Conservation (phyloP, 768 basidiomycete species). For the Pleurotus salmoneostramineus region DNA sequence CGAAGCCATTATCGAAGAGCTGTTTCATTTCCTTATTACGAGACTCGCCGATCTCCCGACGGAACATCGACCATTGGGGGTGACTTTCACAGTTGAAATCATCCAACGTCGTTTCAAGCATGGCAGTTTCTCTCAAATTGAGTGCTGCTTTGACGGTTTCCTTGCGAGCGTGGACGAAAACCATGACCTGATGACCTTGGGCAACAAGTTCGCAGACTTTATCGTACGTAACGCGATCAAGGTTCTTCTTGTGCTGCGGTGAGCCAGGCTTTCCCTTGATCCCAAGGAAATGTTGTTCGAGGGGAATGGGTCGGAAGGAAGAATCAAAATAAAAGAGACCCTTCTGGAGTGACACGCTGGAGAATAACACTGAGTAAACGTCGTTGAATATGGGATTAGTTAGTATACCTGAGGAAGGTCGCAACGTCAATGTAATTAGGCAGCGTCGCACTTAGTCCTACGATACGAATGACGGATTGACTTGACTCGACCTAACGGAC, state of each 20-base stretch:
- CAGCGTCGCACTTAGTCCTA: constrained; percentile 93
- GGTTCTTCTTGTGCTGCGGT: constrained; percentile 67
- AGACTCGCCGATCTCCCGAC: constrained; percentile 73
- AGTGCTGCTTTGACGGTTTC: constrained; percentile 94
- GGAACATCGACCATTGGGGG: constrained; percentile 72
- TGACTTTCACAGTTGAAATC: constrained; percentile 83
- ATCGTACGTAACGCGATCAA: constrained; percentile 85
- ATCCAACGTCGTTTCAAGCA: constrained; percentile 65
- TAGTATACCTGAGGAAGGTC: constrained; percentile 77
- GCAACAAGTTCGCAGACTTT: constrained; percentile 86
- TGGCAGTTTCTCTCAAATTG: constrained; percentile 72
- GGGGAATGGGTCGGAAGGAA: constrained; percentile 92
- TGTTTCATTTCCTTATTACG: constrained; percentile 96
- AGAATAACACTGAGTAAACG: neutral
- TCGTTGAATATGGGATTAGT: neutral
- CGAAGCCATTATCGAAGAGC: constrained; percentile 88
- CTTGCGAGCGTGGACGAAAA: constrained; percentile 97
- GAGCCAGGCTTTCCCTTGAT: constrained; percentile 86
- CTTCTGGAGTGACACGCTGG: constrained; percentile 77
- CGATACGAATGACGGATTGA: constrained; percentile 93
- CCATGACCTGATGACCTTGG: constrained; percentile 98
- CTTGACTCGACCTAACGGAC: constrained; percentile 81
- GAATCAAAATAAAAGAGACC: constrained; percentile 98
- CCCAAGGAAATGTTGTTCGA: constrained; percentile 97
- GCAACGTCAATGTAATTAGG: constrained; percentile 98